phyloP scores from a whole-genome alignment of 345 rosid genomes.

The Hevea brasiliensis region DNA sequence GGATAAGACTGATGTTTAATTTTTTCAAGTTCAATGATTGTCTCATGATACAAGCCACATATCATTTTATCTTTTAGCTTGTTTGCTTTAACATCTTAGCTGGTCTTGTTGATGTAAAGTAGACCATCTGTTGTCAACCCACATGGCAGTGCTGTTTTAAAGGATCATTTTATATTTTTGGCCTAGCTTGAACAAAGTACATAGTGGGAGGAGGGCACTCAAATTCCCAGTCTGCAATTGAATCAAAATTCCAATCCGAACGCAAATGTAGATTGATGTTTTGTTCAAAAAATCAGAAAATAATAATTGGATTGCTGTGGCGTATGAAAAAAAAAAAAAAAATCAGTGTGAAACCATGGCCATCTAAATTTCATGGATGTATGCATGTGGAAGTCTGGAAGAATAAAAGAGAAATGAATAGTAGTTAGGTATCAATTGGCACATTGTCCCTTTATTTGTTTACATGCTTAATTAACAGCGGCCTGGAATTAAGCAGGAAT shows the following conservation, averaged over 20 bases:
- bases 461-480: neutral
- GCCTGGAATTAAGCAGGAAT: neutral
- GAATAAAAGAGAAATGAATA: neutral
- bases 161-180: neutral
- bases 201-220: neutral
- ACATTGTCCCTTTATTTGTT: neutral
- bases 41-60: neutral
- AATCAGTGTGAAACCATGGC: neutral
- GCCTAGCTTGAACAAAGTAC: neutral
- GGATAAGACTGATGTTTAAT: neutral
- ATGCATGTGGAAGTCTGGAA: neutral
- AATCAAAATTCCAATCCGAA: too few species aligned
- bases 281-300: too few species aligned
- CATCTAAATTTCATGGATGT: neutral
- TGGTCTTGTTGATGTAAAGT: neutral
- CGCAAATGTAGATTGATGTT: too few species aligned
- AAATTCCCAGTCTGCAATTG: too few species aligned
- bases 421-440: neutral
- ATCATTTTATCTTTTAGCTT: neutral
- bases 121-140: neutral
- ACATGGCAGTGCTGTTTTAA: neutral
- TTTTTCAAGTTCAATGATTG: slow-evolving; percentile 17
- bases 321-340: too few species aligned
- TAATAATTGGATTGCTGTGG: too few species aligned
- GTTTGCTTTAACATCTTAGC: neutral